A percentile compares a stretch with the other conserved stretches of the same genome.
phyloP scores from a whole-genome alignment of 129 eudicot species.

The Solidago caesia region DNA sequence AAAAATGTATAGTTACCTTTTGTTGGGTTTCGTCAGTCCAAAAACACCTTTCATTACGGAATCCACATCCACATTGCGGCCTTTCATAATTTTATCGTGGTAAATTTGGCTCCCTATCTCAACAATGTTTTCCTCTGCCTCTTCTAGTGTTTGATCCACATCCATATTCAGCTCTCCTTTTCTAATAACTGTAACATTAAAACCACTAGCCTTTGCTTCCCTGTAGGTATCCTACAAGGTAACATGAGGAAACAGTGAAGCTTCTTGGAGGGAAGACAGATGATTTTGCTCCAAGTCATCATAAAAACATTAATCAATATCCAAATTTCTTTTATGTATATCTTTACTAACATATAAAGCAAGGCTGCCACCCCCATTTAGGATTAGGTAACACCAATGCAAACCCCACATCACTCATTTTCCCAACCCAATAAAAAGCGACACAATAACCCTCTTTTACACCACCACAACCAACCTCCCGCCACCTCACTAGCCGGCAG shows the following conservation, averaged over 20 bases:
- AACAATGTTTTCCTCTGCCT: conserved; percentile 69
- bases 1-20: conserved; percentile 36
- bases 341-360: no score
- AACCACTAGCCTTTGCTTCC: conserved; percentile 84
- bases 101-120: conserved; percentile 92
- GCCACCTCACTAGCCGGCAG: no score
- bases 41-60: conserved; percentile 77
- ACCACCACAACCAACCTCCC: no score
- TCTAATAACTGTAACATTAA: conserved; percentile 76
- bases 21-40: conserved; percentile 46
- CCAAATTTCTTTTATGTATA: no score
- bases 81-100: conserved; percentile 77
- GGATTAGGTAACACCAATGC: no score
- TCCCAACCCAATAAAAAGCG: no score
- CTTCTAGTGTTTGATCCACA: conserved; percentile 89
- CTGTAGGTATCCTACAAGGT: conserved; percentile 68
- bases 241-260: not conserved
- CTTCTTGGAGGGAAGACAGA: not conserved
- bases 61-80: conserved; percentile 56
- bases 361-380: no score
- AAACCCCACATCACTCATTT: no score
- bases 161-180: conserved; percentile 83
- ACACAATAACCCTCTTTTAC: no score
- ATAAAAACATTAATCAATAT: not conserved
- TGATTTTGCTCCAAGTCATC: not conserved